Base-by-base conservation (phyloP, 2,329 filamentous ascomycete species). In the Cercospora nicotianae region DNA sequence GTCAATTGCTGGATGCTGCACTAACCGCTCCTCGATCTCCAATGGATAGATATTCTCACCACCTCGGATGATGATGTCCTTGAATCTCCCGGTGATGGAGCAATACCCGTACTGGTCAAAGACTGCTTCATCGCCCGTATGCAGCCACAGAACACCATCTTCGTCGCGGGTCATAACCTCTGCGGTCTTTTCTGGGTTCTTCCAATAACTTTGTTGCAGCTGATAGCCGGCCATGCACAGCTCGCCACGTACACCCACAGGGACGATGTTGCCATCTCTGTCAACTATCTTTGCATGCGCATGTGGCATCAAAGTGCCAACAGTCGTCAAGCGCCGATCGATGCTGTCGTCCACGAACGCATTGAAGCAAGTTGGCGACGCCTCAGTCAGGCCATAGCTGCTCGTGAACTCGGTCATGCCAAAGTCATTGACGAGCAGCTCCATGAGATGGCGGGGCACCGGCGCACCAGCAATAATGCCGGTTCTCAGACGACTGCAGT, bases 401-500 rank as follows among this genome's bases (percentile, higher is more conserved):
- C 76, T 80, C 3, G 80, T 86, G 70, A 92, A 93, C 77, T 93
- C 89, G 6, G 83, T 86, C 90, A 94, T 94, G 66, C 90, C 90
- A 36, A 94, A 86, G 39, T 89, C 87, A 48, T 87, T 84, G n/a
- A 92, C 86, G 63, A 94, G 83, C 31, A 88, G 82, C 78, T 91
- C 87, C 90, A 94, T 93, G 26, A 94, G 80, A 66, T 91, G 88
- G 2, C 87, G 84, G 2, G 91, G 91, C 0, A 94, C 91, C 0
- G 91, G 91, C 0, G 90, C 90, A 0, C 91, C 91, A 0, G 91
- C 91, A 59, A 93, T 90, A 72, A 94, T 93, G 1, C 91, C 91
- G 0, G 91, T 94, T 36, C 91, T 85, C 18, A 94, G 83, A 16
- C 67, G 66, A 26, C 64, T 72, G 79, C 78, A 81, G 67, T 84